Conservation (phyloP, 73 alveolate genomes). For the Diophrys appendiculata region DNA sequence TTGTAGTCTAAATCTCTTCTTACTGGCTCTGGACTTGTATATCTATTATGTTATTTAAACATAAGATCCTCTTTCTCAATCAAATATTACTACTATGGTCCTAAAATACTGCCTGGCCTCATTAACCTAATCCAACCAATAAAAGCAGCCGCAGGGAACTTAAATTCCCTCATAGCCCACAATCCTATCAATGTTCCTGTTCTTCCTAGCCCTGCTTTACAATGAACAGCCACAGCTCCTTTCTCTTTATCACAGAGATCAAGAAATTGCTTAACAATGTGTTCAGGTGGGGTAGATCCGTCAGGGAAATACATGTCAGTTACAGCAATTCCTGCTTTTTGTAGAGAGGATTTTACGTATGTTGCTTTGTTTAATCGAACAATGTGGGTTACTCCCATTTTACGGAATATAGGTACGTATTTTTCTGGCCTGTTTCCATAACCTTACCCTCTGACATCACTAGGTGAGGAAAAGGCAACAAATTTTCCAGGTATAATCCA, state of each 20-base stretch:
- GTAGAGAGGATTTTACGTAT: conserved; percentile 62
- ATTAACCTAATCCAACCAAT: conserved; percentile 82
- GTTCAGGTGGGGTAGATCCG: conserved; percentile 79
- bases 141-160: conserved; percentile 76
- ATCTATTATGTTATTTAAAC: not conserved
- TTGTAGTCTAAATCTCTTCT: too few relatives aligned
- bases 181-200: conserved; percentile 89
- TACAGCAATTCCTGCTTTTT: conserved; percentile 72
- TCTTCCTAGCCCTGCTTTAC: conserved; percentile 94
- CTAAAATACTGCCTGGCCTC: conserved; percentile 86
- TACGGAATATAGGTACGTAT: conserved; percentile 85
- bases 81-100: conserved; percentile 79
- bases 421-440: conserved; percentile 87
- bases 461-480: conserved; percentile 90
- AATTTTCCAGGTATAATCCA: conserved; percentile 95
- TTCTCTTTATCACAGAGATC: conserved; percentile 62
- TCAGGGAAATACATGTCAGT: conserved; percentile 74
- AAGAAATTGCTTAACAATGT: conserved; percentile 61
- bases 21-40: not conserved
- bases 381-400: conserved; percentile 79
- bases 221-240: conserved; percentile 89
- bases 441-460: conserved; percentile 59
- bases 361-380: conserved; percentile 80
- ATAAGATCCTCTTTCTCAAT: conserved; percentile 47
- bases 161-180: conserved; percentile 83